Percentiles rank a stretch among this genome's conserved stretches.
Evolutionary conservation across 148 eudicot species (phyloP).

Genomic region (Polygonum aviculare): DNA sequence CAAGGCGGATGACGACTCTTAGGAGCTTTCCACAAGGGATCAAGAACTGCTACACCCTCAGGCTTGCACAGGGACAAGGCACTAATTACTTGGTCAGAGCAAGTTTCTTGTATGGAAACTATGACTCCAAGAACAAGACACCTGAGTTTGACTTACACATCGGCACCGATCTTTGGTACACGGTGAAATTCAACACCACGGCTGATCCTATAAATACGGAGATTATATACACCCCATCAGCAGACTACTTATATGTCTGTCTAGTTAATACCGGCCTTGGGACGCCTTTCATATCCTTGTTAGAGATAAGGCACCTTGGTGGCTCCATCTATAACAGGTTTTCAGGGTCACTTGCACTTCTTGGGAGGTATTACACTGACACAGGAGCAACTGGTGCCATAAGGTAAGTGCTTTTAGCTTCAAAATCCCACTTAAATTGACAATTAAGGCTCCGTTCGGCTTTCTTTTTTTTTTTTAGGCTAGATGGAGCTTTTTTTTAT

Average conservation of each 20-base stretch:
- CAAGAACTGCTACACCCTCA: constrained; percentile 32
- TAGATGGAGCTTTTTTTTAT: no score
- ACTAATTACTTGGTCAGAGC: constrained; percentile 26
- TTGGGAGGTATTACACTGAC: constrained; percentile 11
- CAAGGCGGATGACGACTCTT: not conserved
- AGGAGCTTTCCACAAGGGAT: constrained; percentile 31
- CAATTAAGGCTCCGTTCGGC: no score
- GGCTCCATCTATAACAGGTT: constrained; percentile 9
- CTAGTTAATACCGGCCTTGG: constrained; percentile 21
- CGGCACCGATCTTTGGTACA: constrained; percentile 27
- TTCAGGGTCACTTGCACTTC: constrained; percentile 17
- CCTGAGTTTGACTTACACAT: constrained; percentile 26
- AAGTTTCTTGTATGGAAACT: constrained; percentile 33
- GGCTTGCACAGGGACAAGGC: constrained; percentile 15
- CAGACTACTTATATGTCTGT: constrained; percentile 28
- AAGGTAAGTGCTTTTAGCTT: constrained; percentile 1
- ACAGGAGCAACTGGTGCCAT: not conserved
- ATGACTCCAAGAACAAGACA: constrained; percentile 15
- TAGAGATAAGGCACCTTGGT: constrained; percentile 28
- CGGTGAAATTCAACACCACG: not conserved
- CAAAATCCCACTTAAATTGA: not conserved
- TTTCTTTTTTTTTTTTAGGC: no score
- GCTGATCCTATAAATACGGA: not conserved
- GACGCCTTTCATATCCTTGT: constrained; percentile 33
- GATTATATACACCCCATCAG: constrained; percentile 21